These are phyloP conservation scores for Apiospora phragmitis DNA, from an alignment of 2,329 filamentous ascomycete genomes.

Conservation along the genomic window DNA sequence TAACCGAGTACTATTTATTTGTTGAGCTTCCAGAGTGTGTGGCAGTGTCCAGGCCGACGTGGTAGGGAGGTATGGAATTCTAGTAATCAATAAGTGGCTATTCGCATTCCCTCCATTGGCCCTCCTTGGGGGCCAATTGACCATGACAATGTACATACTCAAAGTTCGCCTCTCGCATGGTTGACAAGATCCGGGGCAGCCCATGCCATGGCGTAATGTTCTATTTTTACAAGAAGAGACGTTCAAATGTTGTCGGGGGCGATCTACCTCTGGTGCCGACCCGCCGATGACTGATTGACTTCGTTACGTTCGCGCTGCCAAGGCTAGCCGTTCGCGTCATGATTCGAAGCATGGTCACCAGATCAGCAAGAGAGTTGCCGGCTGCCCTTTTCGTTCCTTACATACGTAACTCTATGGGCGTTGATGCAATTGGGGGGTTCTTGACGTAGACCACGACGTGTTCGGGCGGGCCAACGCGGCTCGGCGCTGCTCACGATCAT, in stretches of 20 bases:
- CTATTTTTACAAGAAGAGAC: not conserved
- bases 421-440: not conserved
- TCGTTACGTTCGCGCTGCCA: not conserved
- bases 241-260: not conserved
- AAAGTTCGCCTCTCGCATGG: not conserved
- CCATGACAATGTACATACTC: too few relatives aligned
- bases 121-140: not conserved
- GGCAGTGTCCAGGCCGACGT: not conserved
- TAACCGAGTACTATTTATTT: not conserved
- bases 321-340: not conserved
- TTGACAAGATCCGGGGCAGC: not conserved
- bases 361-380: not conserved
- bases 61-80: not conserved
- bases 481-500: not conserved
- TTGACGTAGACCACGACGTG: not conserved
- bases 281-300: slow-evolving; percentile 6
- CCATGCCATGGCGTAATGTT: not conserved
- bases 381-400: not conserved
- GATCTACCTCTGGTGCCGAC: not conserved
- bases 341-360: not conserved
- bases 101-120: not conserved
- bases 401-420: not conserved
- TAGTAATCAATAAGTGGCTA: not conserved
- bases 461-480: not conserved
- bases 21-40: not conserved